Evolutionary conservation across 148 eudicot genomes (phyloP).

Genomic region (Camellia lanceoleosa): DNA sequence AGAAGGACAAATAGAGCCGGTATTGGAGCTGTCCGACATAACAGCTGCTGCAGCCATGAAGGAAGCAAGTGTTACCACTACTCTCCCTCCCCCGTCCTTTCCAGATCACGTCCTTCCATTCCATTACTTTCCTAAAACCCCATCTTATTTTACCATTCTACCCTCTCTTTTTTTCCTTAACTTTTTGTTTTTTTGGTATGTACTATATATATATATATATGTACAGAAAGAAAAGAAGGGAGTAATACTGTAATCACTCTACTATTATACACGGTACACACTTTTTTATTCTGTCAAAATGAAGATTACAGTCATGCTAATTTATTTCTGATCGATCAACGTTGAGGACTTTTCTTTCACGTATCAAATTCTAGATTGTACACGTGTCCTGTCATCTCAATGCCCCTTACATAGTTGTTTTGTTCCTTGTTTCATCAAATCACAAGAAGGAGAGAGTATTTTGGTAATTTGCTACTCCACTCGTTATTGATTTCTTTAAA

Average conservation of each 20-base stretch:
- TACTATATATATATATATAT: too few relatives aligned
- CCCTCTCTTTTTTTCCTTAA: not conserved
- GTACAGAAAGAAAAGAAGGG: not conserved
- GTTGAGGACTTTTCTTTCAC: constrained; percentile 23
- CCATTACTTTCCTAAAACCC: not conserved
- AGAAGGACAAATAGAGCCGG: constrained; percentile 1
- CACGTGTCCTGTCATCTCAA: not conserved
- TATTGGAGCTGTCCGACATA: constrained; percentile 4
- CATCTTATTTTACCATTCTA: not conserved
- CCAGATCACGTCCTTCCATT: not conserved
- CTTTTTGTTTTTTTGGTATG: not conserved
- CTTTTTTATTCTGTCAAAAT: not conserved
- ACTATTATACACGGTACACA: too few relatives aligned
- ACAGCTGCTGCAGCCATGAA: constrained; percentile 6
- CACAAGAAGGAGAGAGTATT: too few relatives aligned
- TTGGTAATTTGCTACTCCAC: too few relatives aligned
- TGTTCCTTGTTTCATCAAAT: too few relatives aligned
- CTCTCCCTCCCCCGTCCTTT: not conserved
- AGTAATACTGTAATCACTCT: not conserved
- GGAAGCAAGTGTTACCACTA: not conserved
- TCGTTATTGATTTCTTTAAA: too few relatives aligned
- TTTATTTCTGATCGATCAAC: constrained; percentile 12
- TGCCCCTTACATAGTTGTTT: not conserved
- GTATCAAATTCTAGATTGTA: constrained; percentile 23
- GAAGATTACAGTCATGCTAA: too few relatives aligned